Conservation (phyloP, 768 basidiomycete species). For the Psilocybe cubensis region DNA sequence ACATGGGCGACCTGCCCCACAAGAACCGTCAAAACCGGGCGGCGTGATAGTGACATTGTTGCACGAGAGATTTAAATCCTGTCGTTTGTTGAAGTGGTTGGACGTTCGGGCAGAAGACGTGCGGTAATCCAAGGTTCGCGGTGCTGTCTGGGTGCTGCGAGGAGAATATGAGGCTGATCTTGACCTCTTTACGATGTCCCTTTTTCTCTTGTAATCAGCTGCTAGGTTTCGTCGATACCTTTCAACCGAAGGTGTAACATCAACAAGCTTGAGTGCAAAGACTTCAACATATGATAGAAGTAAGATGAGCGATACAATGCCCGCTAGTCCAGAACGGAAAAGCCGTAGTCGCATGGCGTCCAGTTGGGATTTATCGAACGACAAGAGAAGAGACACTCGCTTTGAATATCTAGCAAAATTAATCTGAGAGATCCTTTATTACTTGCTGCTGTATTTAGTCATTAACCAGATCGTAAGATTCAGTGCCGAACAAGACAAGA, state of each 20-base stretch:
- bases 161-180: background rate
- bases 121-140: background rate
- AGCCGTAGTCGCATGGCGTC: background rate
- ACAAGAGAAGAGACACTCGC: background rate
- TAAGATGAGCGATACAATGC: background rate
- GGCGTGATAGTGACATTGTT: background rate
- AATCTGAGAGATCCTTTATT: background rate
- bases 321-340: background rate
- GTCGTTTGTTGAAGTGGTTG: background rate
- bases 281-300: background rate
- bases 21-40: background rate
- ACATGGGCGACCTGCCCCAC: background rate
- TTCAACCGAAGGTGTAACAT: background rate
- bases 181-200: background rate
- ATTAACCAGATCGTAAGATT: background rate
- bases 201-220: background rate
- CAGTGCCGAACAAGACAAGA: background rate
- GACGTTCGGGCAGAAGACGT: background rate
- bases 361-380: background rate
- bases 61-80: background rate
- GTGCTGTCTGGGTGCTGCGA: background rate
- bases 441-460: background rate
- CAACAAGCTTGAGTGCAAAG: background rate
- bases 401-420: background rate
- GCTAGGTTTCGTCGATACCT: background rate